A percentile compares a stretch with the other conserved stretches of the same genome.
Conservation (phyloP, 352 stramenopile genomes). For the Saprolegnia parasitica region DNA sequence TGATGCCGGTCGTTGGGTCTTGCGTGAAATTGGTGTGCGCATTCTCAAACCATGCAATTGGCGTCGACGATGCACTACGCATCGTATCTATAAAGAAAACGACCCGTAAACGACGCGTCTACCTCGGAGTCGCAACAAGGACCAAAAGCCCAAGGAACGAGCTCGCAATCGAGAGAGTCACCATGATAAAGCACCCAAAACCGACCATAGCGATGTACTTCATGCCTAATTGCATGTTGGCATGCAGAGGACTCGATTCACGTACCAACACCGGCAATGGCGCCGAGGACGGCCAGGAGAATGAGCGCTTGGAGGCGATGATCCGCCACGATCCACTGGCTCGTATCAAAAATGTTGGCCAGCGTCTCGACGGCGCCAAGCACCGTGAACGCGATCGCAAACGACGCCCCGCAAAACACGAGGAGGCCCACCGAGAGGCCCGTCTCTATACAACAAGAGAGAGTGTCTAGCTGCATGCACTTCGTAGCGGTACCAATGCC, state of each 20-base stretch:
- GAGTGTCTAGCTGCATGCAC: not conserved
- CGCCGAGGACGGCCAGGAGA: slow-evolving; percentile 26
- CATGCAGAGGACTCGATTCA: not conserved
- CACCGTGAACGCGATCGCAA: slow-evolving; percentile 9
- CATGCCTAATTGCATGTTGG: slow-evolving; percentile 7
- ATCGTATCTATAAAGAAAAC: no score
- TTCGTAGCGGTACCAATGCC: slow-evolving; percentile 21
- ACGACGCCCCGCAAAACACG: slow-evolving; percentile 6
- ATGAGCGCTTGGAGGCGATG: slow-evolving; percentile 12
- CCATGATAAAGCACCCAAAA: slow-evolving; percentile 10
- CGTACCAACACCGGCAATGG: slow-evolving; percentile 22
- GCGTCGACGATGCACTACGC: slow-evolving; percentile 26
- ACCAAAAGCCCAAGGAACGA: slow-evolving; percentile 30
- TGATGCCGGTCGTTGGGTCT: slow-evolving; percentile 54
- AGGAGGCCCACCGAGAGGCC: slow-evolving; percentile 16
- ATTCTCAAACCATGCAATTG: slow-evolving; percentile 42
- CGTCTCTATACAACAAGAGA: slow-evolving; percentile 17
- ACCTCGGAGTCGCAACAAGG: slow-evolving; percentile 17
- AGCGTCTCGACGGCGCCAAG: slow-evolving; percentile 18
- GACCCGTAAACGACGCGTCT: no score
- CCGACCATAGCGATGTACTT: slow-evolving; percentile 29
- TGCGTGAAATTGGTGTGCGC: slow-evolving; percentile 42
- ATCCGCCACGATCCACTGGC: slow-evolving; percentile 20
- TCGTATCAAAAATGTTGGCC: slow-evolving; percentile 29
- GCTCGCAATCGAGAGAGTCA: slow-evolving; percentile 23